Percentiles rank a stretch among this genome's conserved stretches.
Conservation (phyloP, 768 basidiomycete genomes). For the Lactarius deliciosus region DNA sequence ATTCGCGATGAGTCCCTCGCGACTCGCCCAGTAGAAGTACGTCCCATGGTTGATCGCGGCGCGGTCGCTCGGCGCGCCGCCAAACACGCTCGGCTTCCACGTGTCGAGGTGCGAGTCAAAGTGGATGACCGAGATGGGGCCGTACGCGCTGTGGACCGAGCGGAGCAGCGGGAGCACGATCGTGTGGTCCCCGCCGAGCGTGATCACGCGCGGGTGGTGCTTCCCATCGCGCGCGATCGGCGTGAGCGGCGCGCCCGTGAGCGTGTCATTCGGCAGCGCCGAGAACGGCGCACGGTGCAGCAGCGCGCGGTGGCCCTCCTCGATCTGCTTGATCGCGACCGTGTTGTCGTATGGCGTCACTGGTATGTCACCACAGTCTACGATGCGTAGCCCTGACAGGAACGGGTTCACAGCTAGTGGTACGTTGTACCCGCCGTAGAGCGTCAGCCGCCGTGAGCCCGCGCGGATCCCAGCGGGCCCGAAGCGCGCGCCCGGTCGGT, state of each 20-base stretch:
- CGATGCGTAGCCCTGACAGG: conserved; percentile 60
- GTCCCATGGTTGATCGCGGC: conserved; percentile 85
- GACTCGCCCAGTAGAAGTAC: conserved; percentile 87
- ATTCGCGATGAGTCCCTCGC: conserved; percentile 77
- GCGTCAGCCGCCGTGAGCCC: conserved; percentile 70
- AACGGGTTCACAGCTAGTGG: conserved; percentile 74
- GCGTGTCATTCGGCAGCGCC: conserved; percentile 59
- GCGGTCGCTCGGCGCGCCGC: conserved; percentile 67
- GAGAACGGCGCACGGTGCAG: conserved; percentile 64
- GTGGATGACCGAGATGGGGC: conserved; percentile 79
- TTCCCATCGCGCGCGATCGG: conserved; percentile 69
- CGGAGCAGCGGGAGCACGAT: conserved; percentile 68
- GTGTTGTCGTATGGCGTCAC: conserved; percentile 79
- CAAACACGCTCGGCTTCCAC: conserved; percentile 75
- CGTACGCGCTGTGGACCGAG: conserved; percentile 74
- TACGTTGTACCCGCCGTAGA: conserved; percentile 79
- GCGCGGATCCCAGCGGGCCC: conserved; percentile 82
- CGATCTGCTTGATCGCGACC: conserved; percentile 71
- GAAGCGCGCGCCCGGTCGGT: conserved; percentile 81
- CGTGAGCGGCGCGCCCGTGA: conserved; percentile 54
- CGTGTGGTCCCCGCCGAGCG: conserved; percentile 87
- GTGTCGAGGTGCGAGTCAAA: conserved; percentile 86
- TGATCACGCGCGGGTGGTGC: conserved; percentile 75
- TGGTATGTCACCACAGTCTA: conserved; percentile 78
- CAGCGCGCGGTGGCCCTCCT: conserved; percentile 66